Evolutionary conservation across 78 protist genomes (phyloP), one percentile per base, ranked within the genome.

Genomic region (Capsaspora owczarzaki): DNA sequence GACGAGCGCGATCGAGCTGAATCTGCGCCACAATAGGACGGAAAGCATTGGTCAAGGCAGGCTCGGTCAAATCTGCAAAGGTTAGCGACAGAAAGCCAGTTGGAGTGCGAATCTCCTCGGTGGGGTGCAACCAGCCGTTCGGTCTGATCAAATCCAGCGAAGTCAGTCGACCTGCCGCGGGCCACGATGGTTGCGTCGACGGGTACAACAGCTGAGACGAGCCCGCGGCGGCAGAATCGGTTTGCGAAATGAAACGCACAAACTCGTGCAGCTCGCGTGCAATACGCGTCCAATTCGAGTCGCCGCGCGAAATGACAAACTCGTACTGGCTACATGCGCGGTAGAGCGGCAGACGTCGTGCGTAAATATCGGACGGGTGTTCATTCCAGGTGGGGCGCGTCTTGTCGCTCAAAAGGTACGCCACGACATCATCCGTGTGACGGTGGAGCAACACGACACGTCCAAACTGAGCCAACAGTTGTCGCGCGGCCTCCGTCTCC

Each of bases 71-170:
- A n/a, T n/a, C n/a, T n/a, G 66, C 78, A 37, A 20, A 0, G 44
- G 90, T 75, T 23, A 86, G 86, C 37, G 87, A 71, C 80, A 86
- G 66, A 38, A 82, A 80, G 56, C 23, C 44, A 16, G n/a, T n/a
- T n/a, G n/a, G n/a, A n/a, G n/a, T n/a, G n/a, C n/a, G n/a, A n/a
- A n/a, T n/a, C n/a, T n/a, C n/a, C n/a, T n/a, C n/a, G n/a, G n/a
- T n/a, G n/a, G n/a, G n/a, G n/a, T n/a, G n/a, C n/a, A n/a, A n/a
- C n/a, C n/a, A n/a, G n/a, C n/a, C n/a, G n/a, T n/a, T n/a, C n/a
- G n/a, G n/a, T n/a, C n/a, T n/a, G n/a, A n/a, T n/a, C n/a, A n/a
- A n/a, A n/a, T n/a, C n/a, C n/a, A n/a, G n/a, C n/a, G n/a, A n/a
- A n/a, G n/a, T n/a, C n/a, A n/a, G n/a, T n/a, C n/a, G n/a, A n/a